These are phyloP conservation scores for Solanum bulbocastanum DNA, from an alignment of 257 asterid genomes.

Conservation along the genomic window DNA sequence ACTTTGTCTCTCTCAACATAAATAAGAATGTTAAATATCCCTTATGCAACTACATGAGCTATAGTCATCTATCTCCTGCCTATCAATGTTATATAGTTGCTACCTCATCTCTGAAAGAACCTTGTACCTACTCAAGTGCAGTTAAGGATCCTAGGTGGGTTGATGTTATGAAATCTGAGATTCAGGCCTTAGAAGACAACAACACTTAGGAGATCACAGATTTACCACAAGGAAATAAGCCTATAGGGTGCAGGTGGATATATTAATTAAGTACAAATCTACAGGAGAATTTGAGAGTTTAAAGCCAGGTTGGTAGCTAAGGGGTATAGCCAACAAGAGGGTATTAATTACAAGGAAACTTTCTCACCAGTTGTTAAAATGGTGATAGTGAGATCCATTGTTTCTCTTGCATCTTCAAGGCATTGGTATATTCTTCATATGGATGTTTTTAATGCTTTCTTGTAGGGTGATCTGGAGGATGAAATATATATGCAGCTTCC, in stretches of 20 bases:
- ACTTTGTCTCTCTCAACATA: background rate
- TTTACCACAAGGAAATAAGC: background rate
- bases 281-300: background rate
- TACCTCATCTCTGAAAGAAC: background rate
- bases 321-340: background rate
- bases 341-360: background rate
- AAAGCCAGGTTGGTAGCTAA: background rate
- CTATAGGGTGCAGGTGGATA: background rate
- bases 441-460: background rate
- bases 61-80: background rate
- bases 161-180: background rate
- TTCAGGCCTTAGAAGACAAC: background rate
- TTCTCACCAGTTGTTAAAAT: background rate
- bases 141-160: background rate
- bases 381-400: background rate
- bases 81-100: background rate
- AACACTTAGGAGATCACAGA: no score
- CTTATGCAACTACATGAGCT: background rate
- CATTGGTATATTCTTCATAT: background rate
- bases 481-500: background rate
- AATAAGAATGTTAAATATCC: background rate
- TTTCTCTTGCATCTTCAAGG: background rate
- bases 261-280: no score
- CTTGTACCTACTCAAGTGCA: background rate
- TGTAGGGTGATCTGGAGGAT: background rate